These are phyloP conservation scores for Venturia effusa DNA, from an alignment of 2,329 filamentous ascomycete species.

Conservation along the genomic window DNA sequence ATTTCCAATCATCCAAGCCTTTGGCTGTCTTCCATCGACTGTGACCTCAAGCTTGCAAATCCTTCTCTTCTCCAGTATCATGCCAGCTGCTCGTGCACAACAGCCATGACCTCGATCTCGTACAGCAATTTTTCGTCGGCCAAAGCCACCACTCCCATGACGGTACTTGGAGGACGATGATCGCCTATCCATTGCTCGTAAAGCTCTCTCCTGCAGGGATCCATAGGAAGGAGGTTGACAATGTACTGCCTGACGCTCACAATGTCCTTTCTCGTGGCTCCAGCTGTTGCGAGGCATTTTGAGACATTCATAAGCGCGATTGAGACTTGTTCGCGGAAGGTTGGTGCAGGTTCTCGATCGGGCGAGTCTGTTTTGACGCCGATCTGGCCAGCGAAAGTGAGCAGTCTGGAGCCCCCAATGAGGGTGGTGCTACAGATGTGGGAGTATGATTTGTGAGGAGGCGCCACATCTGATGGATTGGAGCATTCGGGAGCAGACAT, in stretches of 20 bases:
- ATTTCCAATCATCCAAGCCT: too few relatives aligned
- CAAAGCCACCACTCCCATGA: background rate
- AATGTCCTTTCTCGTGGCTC: conserved; percentile 14
- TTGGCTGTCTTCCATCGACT: too few relatives aligned
- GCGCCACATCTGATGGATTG: background rate
- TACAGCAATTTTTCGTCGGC: background rate
- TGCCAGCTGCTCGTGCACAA: background rate
- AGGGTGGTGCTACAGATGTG: background rate
- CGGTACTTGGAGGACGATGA: background rate
- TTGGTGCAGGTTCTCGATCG: background rate
- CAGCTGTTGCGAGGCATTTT: conserved; percentile 13
- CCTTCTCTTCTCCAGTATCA: background rate
- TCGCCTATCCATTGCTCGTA: background rate
- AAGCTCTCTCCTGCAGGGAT: background rate
- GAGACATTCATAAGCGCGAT: conserved; percentile 15
- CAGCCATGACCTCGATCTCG: background rate
- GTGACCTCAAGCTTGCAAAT: too few relatives aligned
- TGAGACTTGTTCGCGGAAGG: conserved; percentile 12
- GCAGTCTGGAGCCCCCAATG: conserved; percentile 8
- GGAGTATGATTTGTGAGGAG: background rate
- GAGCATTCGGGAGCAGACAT: background rate
- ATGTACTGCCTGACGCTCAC: conserved; percentile 16
- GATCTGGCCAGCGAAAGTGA: conserved; percentile 16
- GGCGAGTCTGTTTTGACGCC: conserved; percentile 8
- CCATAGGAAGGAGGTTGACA: conserved; percentile 10